A percentile compares a stretch with the other conserved stretches of the same genome.
Evolutionary conservation across 768 basidiomycete genomes (phyloP).

Genomic region (Podaxis carcinomalis): DNA sequence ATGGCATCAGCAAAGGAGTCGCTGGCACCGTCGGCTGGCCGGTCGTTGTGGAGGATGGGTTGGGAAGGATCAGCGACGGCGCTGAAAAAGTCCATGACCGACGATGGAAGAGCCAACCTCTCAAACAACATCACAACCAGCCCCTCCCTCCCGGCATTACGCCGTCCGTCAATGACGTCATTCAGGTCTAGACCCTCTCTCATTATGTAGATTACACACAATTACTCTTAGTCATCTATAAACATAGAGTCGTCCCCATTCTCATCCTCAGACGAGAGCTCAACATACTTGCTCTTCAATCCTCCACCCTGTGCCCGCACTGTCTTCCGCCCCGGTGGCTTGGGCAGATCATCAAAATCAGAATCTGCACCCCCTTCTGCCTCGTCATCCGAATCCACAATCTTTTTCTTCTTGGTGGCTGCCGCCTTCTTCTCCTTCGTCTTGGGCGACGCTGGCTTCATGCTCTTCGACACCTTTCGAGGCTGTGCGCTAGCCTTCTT

Average conservation of each 20-base stretch:
- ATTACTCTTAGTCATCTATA: slow-evolving; percentile 31
- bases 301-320: slow-evolving; percentile 45
- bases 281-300: slow-evolving; percentile 59
- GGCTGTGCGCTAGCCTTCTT: slow-evolving; percentile 27
- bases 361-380: slow-evolving; percentile 33
- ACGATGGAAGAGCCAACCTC: slow-evolving; percentile 10
- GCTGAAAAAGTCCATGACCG: slow-evolving; percentile 39
- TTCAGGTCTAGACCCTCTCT: background rate
- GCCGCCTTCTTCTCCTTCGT: slow-evolving; percentile 47
- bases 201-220: background rate
- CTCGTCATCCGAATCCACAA: slow-evolving; percentile 41
- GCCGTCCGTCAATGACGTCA: slow-evolving; percentile 13
- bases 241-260: slow-evolving; percentile 46
- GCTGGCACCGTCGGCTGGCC: slow-evolving; percentile 22
- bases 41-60: slow-evolving; percentile 19
- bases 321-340: slow-evolving; percentile 34
- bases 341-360: slow-evolving; percentile 26
- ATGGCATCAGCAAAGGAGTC: slow-evolving; percentile 52
- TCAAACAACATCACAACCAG: background rate
- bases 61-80: slow-evolving; percentile 22
- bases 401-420: slow-evolving; percentile 29
- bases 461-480: slow-evolving; percentile 55
- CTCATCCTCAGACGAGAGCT: slow-evolving; percentile 48
- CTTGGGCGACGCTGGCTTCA: slow-evolving; percentile 50
- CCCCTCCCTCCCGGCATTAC: background rate